Conservation (phyloP, 2,329 filamentous ascomycete genomes). For the Xylariaceae sp. region DNA sequence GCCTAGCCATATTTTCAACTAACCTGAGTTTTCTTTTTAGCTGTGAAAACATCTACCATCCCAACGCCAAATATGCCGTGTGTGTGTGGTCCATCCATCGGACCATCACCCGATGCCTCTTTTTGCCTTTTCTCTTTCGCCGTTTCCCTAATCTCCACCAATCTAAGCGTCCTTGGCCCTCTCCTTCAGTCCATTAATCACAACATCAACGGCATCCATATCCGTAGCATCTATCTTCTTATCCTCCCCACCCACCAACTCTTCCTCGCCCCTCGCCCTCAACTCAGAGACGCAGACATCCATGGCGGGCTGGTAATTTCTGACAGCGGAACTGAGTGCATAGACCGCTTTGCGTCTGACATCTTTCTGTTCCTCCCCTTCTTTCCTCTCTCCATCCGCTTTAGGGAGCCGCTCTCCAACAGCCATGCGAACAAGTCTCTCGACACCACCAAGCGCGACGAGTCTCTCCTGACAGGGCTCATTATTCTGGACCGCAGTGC, state of each 20-base stretch:
- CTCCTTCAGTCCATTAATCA: slow-evolving; percentile 67
- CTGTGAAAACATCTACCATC: too few relatives aligned
- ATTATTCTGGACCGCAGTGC: slow-evolving; percentile 97
- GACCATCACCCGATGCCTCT: neutral
- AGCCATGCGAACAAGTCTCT: slow-evolving; percentile 64
- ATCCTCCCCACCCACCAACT: slow-evolving; percentile 44
- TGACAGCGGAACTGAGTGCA: slow-evolving; percentile 78
- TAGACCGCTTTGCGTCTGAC: slow-evolving; percentile 86
- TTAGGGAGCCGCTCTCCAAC: slow-evolving; percentile 25
- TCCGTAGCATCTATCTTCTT: slow-evolving; percentile 70
- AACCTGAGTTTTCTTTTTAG: too few relatives aligned
- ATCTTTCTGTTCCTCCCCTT: slow-evolving; percentile 22
- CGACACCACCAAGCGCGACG: slow-evolving; percentile 63
- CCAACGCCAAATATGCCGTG: too few relatives aligned
- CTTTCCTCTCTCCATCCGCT: slow-evolving; percentile 4
- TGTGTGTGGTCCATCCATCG: too few relatives aligned
- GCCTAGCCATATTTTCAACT: too few relatives aligned
- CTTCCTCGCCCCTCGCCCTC: slow-evolving; percentile 53
- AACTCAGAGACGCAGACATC: slow-evolving; percentile 65
- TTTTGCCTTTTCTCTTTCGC: neutral
- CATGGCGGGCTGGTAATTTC: slow-evolving; percentile 87
- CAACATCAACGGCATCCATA: slow-evolving; percentile 79
- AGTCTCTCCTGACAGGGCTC: slow-evolving; percentile 74
- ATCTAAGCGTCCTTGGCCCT: slow-evolving; percentile 37
- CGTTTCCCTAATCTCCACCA: neutral